phyloP scores from a whole-genome alignment of 106 monocot genomes.

The Chionographis japonica region DNA sequence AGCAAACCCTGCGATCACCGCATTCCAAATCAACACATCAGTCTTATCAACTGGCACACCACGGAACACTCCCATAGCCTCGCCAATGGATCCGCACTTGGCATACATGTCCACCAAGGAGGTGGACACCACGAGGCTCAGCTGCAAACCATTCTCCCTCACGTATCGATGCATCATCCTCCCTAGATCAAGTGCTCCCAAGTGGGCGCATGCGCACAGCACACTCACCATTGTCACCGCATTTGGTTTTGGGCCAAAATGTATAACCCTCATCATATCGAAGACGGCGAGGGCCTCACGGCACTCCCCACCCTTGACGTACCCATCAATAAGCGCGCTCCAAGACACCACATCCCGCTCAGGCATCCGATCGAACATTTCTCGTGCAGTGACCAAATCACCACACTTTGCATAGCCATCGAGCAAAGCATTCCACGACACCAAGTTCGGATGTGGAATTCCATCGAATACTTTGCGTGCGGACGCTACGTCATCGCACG shows the following conservation, averaged over 20 bases:
- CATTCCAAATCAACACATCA: conserved; percentile 73
- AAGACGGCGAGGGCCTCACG: conserved; percentile 43
- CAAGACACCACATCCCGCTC: conserved; percentile 56
- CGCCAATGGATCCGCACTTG: conserved; percentile 59
- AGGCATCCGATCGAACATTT: conserved; percentile 52
- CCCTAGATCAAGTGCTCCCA: conserved; percentile 52
- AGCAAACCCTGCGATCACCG: conserved; percentile 55
- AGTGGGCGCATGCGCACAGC: conserved; percentile 54
- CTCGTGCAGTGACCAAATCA: conserved; percentile 30
- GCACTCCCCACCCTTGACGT: conserved; percentile 40
- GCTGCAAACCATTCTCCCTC: conserved; percentile 22
- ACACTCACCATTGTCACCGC: conserved; percentile 61
- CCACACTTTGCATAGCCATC: conserved; percentile 57
- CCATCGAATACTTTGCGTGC: conserved; percentile 48
- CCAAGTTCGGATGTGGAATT: conserved; percentile 38
- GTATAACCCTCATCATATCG: conserved; percentile 23
- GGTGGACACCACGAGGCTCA: conserved; percentile 35
- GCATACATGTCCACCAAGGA: conserved; percentile 77
- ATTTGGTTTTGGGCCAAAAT: conserved; percentile 28
- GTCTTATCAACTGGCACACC: conserved; percentile 24
- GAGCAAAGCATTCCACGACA: conserved; percentile 61
- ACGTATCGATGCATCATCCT: conserved; percentile 43
- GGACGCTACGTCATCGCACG: conserved; percentile 20
- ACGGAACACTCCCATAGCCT: conserved; percentile 49
- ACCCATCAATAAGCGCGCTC: conserved; percentile 73